Evolutionary conservation across 306 rosid genomes (phyloP).

Genomic region (Neltuma alba): DNA sequence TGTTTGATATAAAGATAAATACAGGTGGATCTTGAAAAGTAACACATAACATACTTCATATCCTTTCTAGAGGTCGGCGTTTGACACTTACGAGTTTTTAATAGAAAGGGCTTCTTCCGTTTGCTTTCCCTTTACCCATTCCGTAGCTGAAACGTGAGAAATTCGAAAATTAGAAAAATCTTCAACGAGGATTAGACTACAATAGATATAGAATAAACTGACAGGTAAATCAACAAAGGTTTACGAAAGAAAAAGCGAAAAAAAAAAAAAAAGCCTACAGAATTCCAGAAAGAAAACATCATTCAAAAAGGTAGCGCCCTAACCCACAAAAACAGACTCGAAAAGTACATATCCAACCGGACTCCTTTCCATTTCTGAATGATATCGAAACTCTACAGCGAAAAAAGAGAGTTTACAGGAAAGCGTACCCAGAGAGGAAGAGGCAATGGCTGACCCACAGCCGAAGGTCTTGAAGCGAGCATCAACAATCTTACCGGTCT

Average conservation of each 20-base stretch:
- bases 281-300: neutral
- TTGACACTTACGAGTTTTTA: slow-evolving; percentile 70
- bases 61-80: neutral
- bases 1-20: too few relatives aligned
- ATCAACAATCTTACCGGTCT: slow-evolving; percentile 83
- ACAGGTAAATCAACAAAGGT: neutral
- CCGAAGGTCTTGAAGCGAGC: slow-evolving; percentile 98
- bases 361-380: neutral
- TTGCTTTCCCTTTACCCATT: slow-evolving; percentile 93
- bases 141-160: slow-evolving; percentile 74
- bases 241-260: too few relatives aligned
- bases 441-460: slow-evolving; percentile 97
- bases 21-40: neutral
- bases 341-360: neutral
- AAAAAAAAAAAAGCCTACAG: neutral
- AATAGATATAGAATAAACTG: neutral
- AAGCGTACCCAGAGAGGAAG: slow-evolving; percentile 85
- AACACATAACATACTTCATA: neutral
- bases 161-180: slow-evolving; percentile 30
- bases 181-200: neutral
- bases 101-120: slow-evolving; percentile 89
- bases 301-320: neutral
- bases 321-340: neutral
- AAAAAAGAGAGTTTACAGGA: neutral
- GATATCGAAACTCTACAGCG: neutral